phyloP scores from a whole-genome alignment of 805 yeast species.

The Lipomyces lipofer region DNA sequence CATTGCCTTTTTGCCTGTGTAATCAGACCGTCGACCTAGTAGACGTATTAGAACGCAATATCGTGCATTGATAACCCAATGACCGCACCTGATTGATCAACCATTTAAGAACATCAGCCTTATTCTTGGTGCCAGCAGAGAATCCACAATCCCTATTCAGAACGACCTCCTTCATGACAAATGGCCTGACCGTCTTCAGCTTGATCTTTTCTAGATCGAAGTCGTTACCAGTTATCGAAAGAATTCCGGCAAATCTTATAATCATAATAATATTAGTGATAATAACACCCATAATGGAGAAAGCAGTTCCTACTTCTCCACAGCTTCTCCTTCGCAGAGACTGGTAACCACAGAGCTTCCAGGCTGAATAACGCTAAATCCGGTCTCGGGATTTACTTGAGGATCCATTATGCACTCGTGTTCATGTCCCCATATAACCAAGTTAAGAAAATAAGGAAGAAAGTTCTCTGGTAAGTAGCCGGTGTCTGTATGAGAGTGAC shows the following conservation, averaged over 20 bases:
- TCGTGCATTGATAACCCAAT: too few relatives aligned
- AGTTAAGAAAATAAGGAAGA: conserved; percentile 76
- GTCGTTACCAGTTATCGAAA: conserved; percentile 61
- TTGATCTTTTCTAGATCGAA: conserved; percentile 60
- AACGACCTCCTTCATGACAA: conserved; percentile 66
- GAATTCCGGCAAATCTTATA: conserved; percentile 57
- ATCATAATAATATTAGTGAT: neutral
- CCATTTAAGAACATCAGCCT: conserved; percentile 59
- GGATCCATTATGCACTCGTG: conserved; percentile 87
- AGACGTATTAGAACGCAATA: too few relatives aligned
- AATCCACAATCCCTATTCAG: conserved; percentile 55
- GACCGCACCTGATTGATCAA: conserved; percentile 64
- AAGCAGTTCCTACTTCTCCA: conserved; percentile 52
- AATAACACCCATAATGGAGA: neutral
- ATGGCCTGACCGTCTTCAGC: conserved; percentile 76
- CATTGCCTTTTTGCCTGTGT: conserved; percentile 56
- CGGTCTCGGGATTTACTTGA: conserved; percentile 51
- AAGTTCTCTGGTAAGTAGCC: conserved; percentile 82
- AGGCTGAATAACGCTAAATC: conserved; percentile 81
- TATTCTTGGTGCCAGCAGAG: conserved; percentile 60
- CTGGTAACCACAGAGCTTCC: conserved; percentile 95
- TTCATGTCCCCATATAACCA: conserved; percentile 96
- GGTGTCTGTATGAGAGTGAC: conserved; percentile 68
- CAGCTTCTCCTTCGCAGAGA: conserved; percentile 78
- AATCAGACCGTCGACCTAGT: too few relatives aligned